Evolutionary conservation across 2,329 filamentous ascomycete genomes (phyloP), one percentile per base, ranked within the genome.

Genomic region (Penicillium vulpinum): DNA sequence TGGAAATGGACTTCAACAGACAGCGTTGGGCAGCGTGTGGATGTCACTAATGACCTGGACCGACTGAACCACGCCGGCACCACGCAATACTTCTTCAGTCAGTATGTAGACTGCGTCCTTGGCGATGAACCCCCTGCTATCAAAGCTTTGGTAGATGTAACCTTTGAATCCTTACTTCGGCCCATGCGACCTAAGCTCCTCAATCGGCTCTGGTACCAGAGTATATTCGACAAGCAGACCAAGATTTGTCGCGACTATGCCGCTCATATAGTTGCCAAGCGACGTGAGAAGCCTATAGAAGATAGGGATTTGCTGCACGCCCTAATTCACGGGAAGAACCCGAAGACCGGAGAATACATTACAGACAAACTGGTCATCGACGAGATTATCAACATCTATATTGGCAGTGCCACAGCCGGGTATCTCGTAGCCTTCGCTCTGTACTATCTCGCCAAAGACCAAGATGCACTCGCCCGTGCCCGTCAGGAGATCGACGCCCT

Each of bases 331-430:
- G 80, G 76, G 13, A 80, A 77, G 39, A 88, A 90, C 61, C 82
- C 84, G 0, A 80, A 87, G 66, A 88, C 86, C 0, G 85, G 84
- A 28, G 76, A 80, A 57, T 73, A 73, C 2, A 76, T 90, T 61
- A 80, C 75, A 5, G 82, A 88, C 5, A 81, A 82, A 10, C 83
- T 84, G 57, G 81, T 89, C 47, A 80, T 88, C 46, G 85, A 89
- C 70, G 87, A 90, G 69, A 85, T 90, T 62, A 83, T 89, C 51
- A 82, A 83, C 2, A 88, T 90, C 77, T 81, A 88, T 39, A 70
- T 73, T 63, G 80, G 86, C 2, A 88, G 90, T 60, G 88, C 91
- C 64, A 92, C 89, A 0, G 88, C 88, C 0, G 85, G 85, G 2
- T 88, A 87, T 3, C 73, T 88, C 16, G 70, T 91, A 13, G 83